Percentiles rank a stretch among this genome's conserved stretches.
phyloP scores from a whole-genome alignment of 2,329 filamentous ascomycete genomes.

The Diplodia sapinea region DNA sequence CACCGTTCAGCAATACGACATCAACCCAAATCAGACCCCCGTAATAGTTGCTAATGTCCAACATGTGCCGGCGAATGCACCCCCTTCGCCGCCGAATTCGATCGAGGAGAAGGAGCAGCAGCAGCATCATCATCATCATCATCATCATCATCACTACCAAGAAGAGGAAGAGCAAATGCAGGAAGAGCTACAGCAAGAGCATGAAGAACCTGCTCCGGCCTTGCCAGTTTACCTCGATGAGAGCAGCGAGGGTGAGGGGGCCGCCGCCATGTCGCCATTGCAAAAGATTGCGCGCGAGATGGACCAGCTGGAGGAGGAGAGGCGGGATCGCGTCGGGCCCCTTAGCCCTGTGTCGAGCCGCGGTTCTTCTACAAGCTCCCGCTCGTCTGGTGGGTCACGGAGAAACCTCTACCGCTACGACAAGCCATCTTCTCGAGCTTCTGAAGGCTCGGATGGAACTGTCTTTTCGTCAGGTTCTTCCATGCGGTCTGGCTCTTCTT shows the following conservation, averaged over 20 bases:
- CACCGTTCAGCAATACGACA: slow-evolving; percentile 92
- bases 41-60: slow-evolving; percentile 86
- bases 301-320: slow-evolving; percentile 66
- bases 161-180: slow-evolving; percentile 36
- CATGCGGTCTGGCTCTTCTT: slow-evolving; percentile 46
- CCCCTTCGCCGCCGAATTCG: slow-evolving; percentile 82
- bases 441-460: slow-evolving; percentile 55
- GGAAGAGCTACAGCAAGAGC: slow-evolving; percentile 39
- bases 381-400: slow-evolving; percentile 57
- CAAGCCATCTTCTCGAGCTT: slow-evolving; percentile 45
- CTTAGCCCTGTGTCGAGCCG: slow-evolving; percentile 71
- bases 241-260: slow-evolving; percentile 69
- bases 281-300: slow-evolving; percentile 76
- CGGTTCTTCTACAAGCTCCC: slow-evolving; percentile 59
- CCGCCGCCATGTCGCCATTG: slow-evolving; percentile 66
- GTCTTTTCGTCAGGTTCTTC: slow-evolving; percentile 72
- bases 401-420: slow-evolving; percentile 56
- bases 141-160: slow-evolving; percentile 37
- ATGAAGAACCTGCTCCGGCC: slow-evolving; percentile 41
- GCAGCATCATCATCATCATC: slow-evolving; percentile 42
- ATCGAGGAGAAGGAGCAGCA: slow-evolving; percentile 70
- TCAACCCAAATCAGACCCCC: slow-evolving; percentile 72
- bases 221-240: slow-evolving; percentile 56
- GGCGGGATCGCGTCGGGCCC: slow-evolving; percentile 67
- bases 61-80: slow-evolving; percentile 77